Conservation (phyloP, 306 rosid genomes). For the Vicia faba region DNA sequence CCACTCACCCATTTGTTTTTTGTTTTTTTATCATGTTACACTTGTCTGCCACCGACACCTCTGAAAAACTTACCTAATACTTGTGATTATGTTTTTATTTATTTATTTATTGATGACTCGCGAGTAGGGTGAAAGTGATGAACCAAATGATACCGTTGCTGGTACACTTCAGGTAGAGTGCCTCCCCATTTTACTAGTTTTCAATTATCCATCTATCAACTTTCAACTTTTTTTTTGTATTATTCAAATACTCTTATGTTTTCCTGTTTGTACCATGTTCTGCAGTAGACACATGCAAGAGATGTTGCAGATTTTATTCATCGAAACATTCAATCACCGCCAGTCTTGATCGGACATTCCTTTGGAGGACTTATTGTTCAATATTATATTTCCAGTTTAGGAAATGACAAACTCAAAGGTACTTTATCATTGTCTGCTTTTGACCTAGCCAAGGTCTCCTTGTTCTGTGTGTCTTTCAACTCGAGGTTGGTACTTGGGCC, state of each 20-base stretch:
- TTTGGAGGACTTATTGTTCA: conserved; percentile 92
- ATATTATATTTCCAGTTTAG: conserved; percentile 61
- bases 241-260: conserved; percentile 32
- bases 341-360: conserved; percentile 84
- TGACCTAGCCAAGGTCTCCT: no score
- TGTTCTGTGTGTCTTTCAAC: no score
- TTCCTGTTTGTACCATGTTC: conserved; percentile 39
- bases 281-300: conserved; percentile 87
- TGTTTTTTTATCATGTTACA: no score
- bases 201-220: conserved; percentile 20
- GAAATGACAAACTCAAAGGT: conserved; percentile 53
- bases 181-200: conserved; percentile 28
- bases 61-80: no score
- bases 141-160: conserved; percentile 68
- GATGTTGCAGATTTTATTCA: conserved; percentile 79
- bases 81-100: no score
- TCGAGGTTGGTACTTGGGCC: no score
- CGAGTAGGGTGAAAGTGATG: conserved; percentile 89
- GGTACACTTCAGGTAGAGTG: conserved; percentile 78
- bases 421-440: no score
- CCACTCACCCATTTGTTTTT: no score
- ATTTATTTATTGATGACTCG: no score
- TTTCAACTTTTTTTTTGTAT: conserved; percentile 12
- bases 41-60: no score
- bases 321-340: conserved; percentile 50